phyloP scores from a whole-genome alignment of 2,329 filamentous ascomycete species.

The Ambrosiella xylebori region DNA sequence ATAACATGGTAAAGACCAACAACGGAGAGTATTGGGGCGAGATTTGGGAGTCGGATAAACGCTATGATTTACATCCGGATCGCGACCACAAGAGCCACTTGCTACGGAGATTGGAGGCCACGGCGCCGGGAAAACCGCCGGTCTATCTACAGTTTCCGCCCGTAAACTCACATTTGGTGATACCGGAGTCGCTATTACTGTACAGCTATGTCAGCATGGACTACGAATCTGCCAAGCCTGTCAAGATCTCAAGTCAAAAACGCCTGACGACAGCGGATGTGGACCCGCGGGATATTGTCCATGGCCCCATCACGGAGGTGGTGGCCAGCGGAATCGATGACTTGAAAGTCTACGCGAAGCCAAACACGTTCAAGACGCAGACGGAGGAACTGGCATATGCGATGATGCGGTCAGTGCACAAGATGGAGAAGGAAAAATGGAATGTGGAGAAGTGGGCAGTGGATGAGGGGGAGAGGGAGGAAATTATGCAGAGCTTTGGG shows the following conservation, averaged over 20 bases:
- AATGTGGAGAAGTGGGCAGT: background rate
- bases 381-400: slow-evolving; percentile 1
- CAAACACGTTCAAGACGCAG: slow-evolving; percentile 8
- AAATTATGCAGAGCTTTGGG: background rate
- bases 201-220: slow-evolving; percentile 20
- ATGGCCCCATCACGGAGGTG: slow-evolving; percentile 17
- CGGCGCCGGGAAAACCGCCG: slow-evolving; percentile 19
- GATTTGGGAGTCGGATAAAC: slow-evolving; percentile 8
- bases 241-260: slow-evolving; percentile 21
- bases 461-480: background rate
- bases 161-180: slow-evolving; percentile 27
- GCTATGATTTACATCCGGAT: slow-evolving; percentile 8
- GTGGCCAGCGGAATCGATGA: too few relatives aligned
- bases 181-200: slow-evolving; percentile 33
- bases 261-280: slow-evolving; percentile 32
- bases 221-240: slow-evolving; percentile 23
- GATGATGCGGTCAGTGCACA: slow-evolving; percentile 16
- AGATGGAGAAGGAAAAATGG: background rate
- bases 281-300: slow-evolving; percentile 27
- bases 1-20: background rate
- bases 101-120: background rate
- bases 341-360: background rate
- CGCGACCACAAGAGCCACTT: slow-evolving; percentile 6
- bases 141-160: slow-evolving; percentile 33
- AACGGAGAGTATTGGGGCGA: background rate